A percentile compares a stretch with the other conserved stretches of the same genome.
These are phyloP conservation scores for Obelidium mucronatum DNA, from an alignment of 192 early-diverging fungal genomes.

Conservation along the genomic window DNA sequence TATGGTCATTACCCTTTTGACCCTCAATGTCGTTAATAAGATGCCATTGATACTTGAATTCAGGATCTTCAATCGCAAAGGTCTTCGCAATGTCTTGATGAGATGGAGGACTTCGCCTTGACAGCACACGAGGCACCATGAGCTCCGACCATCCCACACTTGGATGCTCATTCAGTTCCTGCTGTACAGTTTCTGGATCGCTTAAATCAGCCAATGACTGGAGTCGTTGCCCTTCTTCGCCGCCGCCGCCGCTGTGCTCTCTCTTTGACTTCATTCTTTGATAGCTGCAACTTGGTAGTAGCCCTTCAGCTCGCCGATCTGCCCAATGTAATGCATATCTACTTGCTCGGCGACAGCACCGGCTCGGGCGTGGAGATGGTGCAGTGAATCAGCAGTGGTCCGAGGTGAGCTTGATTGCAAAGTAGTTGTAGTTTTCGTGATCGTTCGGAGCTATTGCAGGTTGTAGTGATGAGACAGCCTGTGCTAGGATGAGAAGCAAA, in stretches of 20 bases:
- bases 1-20: conserved; percentile 81
- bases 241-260: neutral
- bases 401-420: conserved; percentile 6
- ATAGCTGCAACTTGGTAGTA: conserved; percentile 68
- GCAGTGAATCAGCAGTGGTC: neutral
- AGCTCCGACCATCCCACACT: too few relatives aligned
- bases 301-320: conserved; percentile 71
- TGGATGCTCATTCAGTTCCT: neutral
- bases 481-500: too few relatives aligned
- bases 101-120: too few relatives aligned
- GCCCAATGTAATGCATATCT: too few relatives aligned
- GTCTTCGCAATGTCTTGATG: too few relatives aligned
- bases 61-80: conserved; percentile 43
- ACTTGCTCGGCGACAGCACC: too few relatives aligned
- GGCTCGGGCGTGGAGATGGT: neutral
- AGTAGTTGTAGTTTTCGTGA: neutral
- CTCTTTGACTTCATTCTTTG: conserved; percentile 21
- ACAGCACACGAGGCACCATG: too few relatives aligned
- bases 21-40: conserved; percentile 55
- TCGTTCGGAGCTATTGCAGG: conserved; percentile 1
- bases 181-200: neutral
- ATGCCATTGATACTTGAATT: conserved; percentile 34
- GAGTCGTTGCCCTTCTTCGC: neutral
- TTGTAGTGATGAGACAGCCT: neutral
- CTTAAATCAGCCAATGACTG: neutral